These are phyloP conservation scores for Fonsecaea nubica DNA, from an alignment of 2,329 filamentous ascomycete species.

Conservation along the genomic window DNA sequence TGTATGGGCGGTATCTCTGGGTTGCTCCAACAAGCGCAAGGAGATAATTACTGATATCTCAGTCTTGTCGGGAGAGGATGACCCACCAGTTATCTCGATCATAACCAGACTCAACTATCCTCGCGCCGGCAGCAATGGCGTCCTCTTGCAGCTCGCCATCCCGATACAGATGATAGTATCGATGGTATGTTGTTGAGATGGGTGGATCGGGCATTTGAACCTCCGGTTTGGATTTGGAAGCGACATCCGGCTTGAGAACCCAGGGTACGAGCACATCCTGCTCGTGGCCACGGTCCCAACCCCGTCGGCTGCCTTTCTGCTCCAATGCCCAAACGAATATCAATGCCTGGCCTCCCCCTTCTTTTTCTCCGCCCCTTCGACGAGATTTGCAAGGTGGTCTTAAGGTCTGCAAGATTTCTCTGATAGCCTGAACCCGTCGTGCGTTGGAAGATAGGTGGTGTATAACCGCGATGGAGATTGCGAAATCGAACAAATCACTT, in stretches of 20 bases:
- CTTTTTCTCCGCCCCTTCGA: neutral
- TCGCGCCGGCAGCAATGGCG: constrained; percentile 74
- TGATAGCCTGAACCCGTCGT: constrained; percentile 75
- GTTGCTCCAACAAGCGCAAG: neutral
- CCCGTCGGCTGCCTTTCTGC: constrained; percentile 82
- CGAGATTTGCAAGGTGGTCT: constrained; percentile 41
- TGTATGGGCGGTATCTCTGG: neutral
- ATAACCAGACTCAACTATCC: constrained; percentile 80
- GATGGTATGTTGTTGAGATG: constrained; percentile 68
- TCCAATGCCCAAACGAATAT: constrained; percentile 97
- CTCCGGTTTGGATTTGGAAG: constrained; percentile 36
- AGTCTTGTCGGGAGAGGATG: constrained; percentile 27
- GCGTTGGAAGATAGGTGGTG: constrained; percentile 85
- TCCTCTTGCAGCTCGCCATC: constrained; percentile 86
- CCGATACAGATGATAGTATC: constrained; percentile 93
- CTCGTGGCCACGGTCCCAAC: constrained; percentile 81
- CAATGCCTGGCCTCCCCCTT: constrained; percentile 68
- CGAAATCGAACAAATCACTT: constrained; percentile 73
- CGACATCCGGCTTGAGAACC: constrained; percentile 68
- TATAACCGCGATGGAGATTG: constrained; percentile 89
- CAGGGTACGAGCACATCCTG: constrained; percentile 97
- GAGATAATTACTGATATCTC: constrained; percentile 14
- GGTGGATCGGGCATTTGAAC: neutral
- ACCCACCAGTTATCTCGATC: constrained; percentile 99
- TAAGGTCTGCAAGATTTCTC: constrained; percentile 72